Evolutionary conservation across 495 filamentous ascomycete genomes (phyloP).

Genomic region (Rostrohypoxylon terebratum): DNA sequence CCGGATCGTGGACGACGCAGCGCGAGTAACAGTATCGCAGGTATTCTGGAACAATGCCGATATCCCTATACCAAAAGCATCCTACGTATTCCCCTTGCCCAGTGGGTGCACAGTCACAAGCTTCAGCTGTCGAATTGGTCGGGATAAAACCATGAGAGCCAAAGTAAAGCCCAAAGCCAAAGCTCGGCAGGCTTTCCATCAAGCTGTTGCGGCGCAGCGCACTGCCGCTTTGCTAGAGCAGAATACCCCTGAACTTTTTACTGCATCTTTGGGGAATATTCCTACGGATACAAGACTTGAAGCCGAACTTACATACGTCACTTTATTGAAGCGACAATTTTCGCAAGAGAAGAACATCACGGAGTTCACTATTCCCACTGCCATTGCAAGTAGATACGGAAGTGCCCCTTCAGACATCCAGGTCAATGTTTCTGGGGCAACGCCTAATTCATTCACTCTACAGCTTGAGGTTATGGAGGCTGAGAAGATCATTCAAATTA

Average conservation of each 20-base stretch:
- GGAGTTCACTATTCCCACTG: not conserved
- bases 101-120: constrained; percentile 10
- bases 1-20: not conserved
- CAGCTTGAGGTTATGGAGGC: constrained; percentile 7
- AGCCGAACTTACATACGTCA: constrained; percentile 16
- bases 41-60: constrained; percentile 15
- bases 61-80: constrained; percentile 3
- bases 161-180: constrained; percentile 2
- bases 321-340: constrained; percentile 12
- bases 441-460: constrained; percentile 1
- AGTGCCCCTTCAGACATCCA: not conserved
- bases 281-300: not conserved
- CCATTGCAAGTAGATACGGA: constrained; percentile 11
- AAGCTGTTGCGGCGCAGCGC: not conserved
- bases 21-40: constrained; percentile 2
- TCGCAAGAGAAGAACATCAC: constrained; percentile 9
- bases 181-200: constrained; percentile 5
- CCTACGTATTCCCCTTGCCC: constrained; percentile 7
- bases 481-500: constrained; percentile 1
- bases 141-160: not conserved
- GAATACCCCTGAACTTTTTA: constrained; percentile 9
- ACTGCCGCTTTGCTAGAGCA: constrained; percentile 8
- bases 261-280: constrained; percentile 6
- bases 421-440: not conserved
- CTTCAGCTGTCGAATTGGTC: constrained; percentile 12